Conservation (phyloP, 305 asterid genomes). For the Fraxinus sp. region DNA sequence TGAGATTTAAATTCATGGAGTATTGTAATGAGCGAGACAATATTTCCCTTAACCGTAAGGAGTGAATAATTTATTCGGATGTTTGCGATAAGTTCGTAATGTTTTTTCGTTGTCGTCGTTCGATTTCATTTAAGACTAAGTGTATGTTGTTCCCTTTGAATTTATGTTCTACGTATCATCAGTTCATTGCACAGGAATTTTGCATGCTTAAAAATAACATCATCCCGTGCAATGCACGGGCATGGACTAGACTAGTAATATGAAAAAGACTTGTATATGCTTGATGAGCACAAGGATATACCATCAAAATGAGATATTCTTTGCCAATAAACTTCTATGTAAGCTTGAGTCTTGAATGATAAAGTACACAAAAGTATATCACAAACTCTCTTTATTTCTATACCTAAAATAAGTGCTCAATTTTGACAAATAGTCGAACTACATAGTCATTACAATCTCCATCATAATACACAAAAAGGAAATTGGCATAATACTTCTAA, state of each 20-base stretch:
- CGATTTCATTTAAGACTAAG: no score
- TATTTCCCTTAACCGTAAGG: no score
- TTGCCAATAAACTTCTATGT: background rate
- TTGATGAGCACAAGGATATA: background rate
- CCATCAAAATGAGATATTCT: background rate
- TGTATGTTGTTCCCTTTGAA: no score
- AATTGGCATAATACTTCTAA: background rate
- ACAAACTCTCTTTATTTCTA: background rate
- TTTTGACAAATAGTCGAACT: background rate
- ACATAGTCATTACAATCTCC: background rate
- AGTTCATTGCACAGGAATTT: no score
- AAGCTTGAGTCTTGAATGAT: background rate
- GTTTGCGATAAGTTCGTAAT: no score
- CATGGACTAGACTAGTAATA: background rate
- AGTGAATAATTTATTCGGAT: no score
- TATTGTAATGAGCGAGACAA: no score
- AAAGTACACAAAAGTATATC: background rate
- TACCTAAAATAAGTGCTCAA: background rate
- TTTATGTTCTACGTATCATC: no score
- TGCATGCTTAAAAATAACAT: no score
- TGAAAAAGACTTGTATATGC: background rate
- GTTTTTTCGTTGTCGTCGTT: no score
- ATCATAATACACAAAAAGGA: background rate
- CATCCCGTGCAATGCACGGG: no score
- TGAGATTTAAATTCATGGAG: no score